Conservation (phyloP, 345 rosid genomes). For the Sisymbrium altissimum region DNA sequence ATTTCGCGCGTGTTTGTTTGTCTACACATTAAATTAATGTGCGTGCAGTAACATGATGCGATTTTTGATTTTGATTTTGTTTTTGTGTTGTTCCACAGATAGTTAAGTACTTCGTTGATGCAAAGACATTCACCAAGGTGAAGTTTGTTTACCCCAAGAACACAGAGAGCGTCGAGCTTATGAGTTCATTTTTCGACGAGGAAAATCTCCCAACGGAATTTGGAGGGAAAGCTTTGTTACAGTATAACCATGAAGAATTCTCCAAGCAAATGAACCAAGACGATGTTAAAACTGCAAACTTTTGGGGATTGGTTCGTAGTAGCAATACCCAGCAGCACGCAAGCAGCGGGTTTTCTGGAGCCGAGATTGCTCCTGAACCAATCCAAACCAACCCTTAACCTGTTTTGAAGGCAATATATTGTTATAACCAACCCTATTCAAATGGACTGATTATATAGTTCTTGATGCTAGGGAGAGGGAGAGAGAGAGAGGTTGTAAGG, state of each 20-base stretch:
- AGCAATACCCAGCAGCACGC: constrained; percentile 26
- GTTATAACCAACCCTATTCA: not conserved
- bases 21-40: not conserved
- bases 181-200: constrained; percentile 71
- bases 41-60: not conserved
- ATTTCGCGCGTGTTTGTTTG: not conserved
- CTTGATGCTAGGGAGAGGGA: not conserved
- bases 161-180: constrained; percentile 67
- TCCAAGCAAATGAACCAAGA: constrained; percentile 72
- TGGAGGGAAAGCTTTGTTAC: constrained; percentile 75
- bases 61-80: not conserved
- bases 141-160: constrained; percentile 94
- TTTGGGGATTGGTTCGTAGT: constrained; percentile 56
- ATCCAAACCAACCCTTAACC: constrained; percentile 20
- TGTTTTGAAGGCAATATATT: constrained; percentile 7
- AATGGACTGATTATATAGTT: not conserved
- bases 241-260: constrained; percentile 83
- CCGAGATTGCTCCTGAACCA: constrained; percentile 65
- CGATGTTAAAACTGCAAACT: constrained; percentile 56
- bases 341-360: constrained; percentile 43
- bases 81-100: constrained; percentile 41
- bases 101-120: constrained; percentile 82
- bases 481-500: not conserved
- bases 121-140: constrained; percentile 84
- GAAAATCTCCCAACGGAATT: constrained; percentile 77